A percentile compares a stretch with the other conserved stretches of the same genome.
Evolutionary conservation across 257 asterid genomes (phyloP).

Genomic region (Solanum acaule): DNA sequence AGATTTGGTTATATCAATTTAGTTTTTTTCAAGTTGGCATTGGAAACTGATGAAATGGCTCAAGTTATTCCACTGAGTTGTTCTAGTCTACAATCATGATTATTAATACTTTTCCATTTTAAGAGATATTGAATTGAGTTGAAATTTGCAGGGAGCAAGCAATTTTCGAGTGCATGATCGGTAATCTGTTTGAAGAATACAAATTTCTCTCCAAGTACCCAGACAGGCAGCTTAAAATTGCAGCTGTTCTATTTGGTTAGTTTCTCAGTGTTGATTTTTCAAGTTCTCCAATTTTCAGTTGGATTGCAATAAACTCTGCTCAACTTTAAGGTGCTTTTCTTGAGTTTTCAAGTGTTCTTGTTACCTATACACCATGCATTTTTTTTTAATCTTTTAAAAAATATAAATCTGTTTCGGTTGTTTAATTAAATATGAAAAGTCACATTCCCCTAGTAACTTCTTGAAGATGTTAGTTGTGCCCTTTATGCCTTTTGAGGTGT

Average conservation of each 20-base stretch:
- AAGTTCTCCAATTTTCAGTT: neutral
- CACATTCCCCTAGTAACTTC: neutral
- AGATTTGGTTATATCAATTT: neutral
- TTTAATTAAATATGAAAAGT: neutral
- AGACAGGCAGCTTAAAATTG: constrained; percentile 76
- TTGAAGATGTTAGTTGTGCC: neutral
- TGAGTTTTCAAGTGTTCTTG: neutral
- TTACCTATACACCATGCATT: neutral
- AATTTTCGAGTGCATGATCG: constrained; percentile 76
- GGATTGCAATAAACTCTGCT: neutral
- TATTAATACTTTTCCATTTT: neutral
- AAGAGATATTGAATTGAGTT: neutral
- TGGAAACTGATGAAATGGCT: neutral
- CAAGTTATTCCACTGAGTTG: neutral
- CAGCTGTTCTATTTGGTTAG: constrained; percentile 85
- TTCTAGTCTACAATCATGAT: neutral
- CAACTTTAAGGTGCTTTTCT: neutral
- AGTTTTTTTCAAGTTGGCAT: neutral
- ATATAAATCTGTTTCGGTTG: neutral
- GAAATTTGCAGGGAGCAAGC: constrained; percentile 63
- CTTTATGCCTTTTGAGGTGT: neutral
- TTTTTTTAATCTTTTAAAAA: neutral
- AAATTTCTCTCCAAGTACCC: constrained; percentile 80
- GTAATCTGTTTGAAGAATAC: constrained; percentile 83
- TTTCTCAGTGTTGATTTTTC: constrained; percentile 1